Evolutionary conservation across 2,329 filamentous ascomycete species (phyloP).

Genomic region (Cryphonectria japonica): DNA sequence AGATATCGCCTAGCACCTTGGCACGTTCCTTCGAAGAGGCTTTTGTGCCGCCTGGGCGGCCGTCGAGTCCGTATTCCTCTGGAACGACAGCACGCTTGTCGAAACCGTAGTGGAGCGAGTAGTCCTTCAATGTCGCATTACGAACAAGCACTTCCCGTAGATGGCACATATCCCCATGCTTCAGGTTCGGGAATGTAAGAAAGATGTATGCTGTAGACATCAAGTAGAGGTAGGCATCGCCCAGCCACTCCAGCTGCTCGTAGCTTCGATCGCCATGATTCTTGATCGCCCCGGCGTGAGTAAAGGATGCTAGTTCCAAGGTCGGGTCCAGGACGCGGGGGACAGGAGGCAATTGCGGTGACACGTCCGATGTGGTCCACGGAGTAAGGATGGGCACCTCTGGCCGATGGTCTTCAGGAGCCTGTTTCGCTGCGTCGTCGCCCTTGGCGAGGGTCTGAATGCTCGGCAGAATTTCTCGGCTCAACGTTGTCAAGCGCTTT

Average conservation of each 20-base stretch:
- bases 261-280: constrained; percentile 59
- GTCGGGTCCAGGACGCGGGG: constrained; percentile 63
- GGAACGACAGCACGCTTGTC: constrained; percentile 65
- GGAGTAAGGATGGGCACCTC: constrained; percentile 42
- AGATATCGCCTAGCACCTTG: constrained; percentile 84
- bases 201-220: constrained; percentile 77
- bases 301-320: constrained; percentile 68
- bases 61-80: constrained; percentile 44
- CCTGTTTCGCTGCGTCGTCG: not conserved
- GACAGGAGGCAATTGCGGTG: constrained; percentile 56
- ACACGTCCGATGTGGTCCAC: constrained; percentile 57
- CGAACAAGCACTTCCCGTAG: constrained; percentile 79
- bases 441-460: constrained; percentile 20
- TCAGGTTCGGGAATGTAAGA: constrained; percentile 67
- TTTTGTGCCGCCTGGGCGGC: constrained; percentile 42
- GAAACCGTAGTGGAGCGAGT: constrained; percentile 72
- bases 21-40: constrained; percentile 56
- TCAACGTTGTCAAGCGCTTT: constrained; percentile 31
- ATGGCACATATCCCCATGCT: constrained; percentile 72
- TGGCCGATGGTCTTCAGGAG: not conserved
- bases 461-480: constrained; percentile 24
- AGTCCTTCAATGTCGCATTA: constrained; percentile 76
- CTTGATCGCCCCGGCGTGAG: constrained; percentile 58
- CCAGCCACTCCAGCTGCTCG: constrained; percentile 85
- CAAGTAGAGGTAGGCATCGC: constrained; percentile 83